phyloP scores from a whole-genome alignment of 2,329 filamentous ascomycete species.

The Penicillium sp. region DNA sequence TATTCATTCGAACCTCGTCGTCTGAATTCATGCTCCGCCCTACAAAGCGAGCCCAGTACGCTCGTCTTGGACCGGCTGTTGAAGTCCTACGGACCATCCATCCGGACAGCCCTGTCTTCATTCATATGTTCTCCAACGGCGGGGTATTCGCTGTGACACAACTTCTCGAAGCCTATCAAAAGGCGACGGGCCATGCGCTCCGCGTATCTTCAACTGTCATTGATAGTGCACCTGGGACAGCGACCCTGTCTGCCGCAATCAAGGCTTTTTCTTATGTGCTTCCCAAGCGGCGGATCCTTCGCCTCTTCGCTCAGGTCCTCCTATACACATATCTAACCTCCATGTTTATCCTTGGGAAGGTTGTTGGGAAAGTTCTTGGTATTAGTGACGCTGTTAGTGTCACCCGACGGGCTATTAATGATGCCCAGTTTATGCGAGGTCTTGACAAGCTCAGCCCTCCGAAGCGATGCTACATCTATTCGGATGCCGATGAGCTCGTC shows the following conservation, averaged over 20 bases:
- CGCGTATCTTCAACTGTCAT: constrained; percentile 49
- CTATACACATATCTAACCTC: constrained; percentile 27
- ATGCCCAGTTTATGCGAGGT: constrained; percentile 29
- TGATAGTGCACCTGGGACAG: constrained; percentile 52
- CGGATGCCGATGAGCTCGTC: constrained; percentile 45
- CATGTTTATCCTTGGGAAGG: constrained; percentile 26
- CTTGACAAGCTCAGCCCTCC: constrained; percentile 12
- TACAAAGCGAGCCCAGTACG: constrained; percentile 29
- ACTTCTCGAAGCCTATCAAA: constrained; percentile 46
- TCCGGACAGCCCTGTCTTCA: constrained; percentile 37
- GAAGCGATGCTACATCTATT: constrained; percentile 47
- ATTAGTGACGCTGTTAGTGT: constrained; percentile 32
- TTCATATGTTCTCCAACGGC: constrained; percentile 59
- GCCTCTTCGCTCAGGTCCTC: constrained; percentile 31
- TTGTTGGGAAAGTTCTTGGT: constrained; percentile 25
- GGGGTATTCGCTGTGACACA: constrained; percentile 47
- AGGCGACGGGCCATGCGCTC: constrained; percentile 38
- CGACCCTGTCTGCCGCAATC: constrained; percentile 30
- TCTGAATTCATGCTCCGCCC: constrained; percentile 39
- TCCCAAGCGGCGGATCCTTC: constrained; percentile 38
- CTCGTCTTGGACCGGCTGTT: constrained; percentile 41
- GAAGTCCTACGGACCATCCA: constrained; percentile 36
- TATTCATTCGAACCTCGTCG: constrained; percentile 46
- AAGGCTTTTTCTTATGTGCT: constrained; percentile 44
- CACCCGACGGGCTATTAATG: constrained; percentile 39